Base-by-base conservation (phyloP, 1,284 basidiomycete genomes). In the Peniophora sp. region DNA sequence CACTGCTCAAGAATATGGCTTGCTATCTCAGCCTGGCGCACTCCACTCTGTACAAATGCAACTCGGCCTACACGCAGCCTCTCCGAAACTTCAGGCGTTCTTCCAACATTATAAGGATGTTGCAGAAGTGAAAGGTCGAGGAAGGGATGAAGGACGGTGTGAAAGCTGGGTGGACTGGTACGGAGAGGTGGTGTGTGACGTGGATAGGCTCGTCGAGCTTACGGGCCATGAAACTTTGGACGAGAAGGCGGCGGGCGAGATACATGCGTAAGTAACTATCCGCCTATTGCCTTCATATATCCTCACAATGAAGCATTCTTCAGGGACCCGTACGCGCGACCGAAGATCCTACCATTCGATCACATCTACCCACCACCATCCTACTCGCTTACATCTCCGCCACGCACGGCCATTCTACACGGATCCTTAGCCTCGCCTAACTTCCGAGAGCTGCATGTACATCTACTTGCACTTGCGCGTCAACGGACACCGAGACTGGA, bases 91-190 rank as follows among this genome's bases (percentile, higher is more conserved):
- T 20, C 81, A 87, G 53, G 88, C 86, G 0, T 85, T 83, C 62
- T 85, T 85, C 61, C 74, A 83, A 47, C 74, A 81, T 56, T 89
- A 87, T 59, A 52, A 64, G 64, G 58, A 69, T n/a, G 65, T 65
- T 1, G 52, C 53, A 5, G 65, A 56, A 23, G 36, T 23, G 1
- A 47, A 17, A 1, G 52, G 34, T 1, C 43, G 23, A 11, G 45
- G 47, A 9, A 45, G 24, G 1, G 45, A 68, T 11, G 62, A 62
- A 17, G 58, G 63, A 2, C 64, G 65, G 0, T 94, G 92, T 61
- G 81, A 74, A 1, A 85, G 85, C 17, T 96, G 92, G 92, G 84
- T 95, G 2, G 89, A 94, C 54, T 94, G 90, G 86, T 85, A 87
- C 58, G 89, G 90, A 0, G 69, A 81, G 52, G 74, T 81, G 16